Evolutionary conservation across 2,329 filamentous ascomycete genomes (phyloP).

Genomic region (Sporothrix dimorphospora): DNA sequence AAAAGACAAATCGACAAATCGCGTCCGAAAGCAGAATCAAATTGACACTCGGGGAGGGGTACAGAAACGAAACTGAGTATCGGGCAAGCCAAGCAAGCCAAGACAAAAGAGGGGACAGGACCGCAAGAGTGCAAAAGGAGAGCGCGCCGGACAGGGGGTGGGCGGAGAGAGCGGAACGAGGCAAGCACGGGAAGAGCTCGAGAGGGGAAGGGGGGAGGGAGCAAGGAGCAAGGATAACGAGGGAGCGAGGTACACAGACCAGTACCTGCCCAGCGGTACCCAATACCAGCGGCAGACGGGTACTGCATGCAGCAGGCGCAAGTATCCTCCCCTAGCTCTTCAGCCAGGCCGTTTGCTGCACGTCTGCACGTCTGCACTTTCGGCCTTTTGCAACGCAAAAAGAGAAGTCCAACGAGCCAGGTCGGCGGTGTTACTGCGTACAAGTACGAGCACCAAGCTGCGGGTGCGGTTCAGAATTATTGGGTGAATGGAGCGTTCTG

Average conservation of each 20-base stretch:
- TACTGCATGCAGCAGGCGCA: slow-evolving; percentile 4
- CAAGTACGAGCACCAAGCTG: neutral
- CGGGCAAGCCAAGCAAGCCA: slow-evolving; percentile 10
- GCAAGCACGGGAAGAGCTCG: slow-evolving; percentile 17
- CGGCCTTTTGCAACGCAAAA: neutral
- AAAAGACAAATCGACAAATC: slow-evolving; percentile 3
- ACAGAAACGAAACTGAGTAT: neutral
- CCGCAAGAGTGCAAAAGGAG: neutral
- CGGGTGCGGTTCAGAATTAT: neutral
- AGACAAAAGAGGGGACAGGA: neutral
- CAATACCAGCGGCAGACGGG: slow-evolving; percentile 17
- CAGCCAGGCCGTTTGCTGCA: slow-evolving; percentile 8
- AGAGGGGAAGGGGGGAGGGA: neutral
- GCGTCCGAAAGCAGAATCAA: neutral
- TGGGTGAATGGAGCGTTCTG: neutral
- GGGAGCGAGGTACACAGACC: neutral
- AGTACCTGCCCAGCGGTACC: slow-evolving; percentile 27
- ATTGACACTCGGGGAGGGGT: slow-evolving; percentile 3
- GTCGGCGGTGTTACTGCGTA: neutral
- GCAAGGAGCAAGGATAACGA: neutral
- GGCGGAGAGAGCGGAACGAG: slow-evolving; percentile 26
- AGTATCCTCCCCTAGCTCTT: neutral
- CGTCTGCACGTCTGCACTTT: neutral
- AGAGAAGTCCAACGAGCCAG: neutral
- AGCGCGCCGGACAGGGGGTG: slow-evolving; percentile 1